Evolutionary conservation across 306 rosid species (phyloP).

Genomic region (Nissolia schottii): DNA sequence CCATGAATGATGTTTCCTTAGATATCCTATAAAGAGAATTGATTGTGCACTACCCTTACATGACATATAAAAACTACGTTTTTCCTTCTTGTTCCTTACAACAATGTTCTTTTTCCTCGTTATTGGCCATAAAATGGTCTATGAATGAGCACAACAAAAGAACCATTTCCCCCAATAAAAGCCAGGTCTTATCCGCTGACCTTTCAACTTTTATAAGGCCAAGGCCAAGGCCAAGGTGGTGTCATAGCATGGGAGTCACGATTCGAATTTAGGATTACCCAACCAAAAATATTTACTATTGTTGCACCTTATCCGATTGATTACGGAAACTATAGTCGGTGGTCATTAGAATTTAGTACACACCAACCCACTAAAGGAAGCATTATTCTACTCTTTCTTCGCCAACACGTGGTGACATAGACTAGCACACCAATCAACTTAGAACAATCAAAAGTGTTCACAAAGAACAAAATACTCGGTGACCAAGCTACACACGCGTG

Average conservation of each 20-base stretch:
- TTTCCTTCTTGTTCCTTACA: background rate
- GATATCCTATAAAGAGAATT: background rate
- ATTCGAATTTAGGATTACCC: constrained; percentile 13
- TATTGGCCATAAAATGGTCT: background rate
- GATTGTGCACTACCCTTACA: background rate
- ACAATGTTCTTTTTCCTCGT: background rate
- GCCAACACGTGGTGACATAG: background rate
- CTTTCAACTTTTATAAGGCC: constrained; percentile 6
- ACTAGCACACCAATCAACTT: constrained; percentile 1
- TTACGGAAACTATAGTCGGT: constrained; percentile 7
- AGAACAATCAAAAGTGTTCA: background rate
- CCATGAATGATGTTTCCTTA: background rate
- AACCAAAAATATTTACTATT: background rate
- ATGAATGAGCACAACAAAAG: background rate
- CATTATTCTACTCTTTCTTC: background rate
- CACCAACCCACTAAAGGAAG: background rate
- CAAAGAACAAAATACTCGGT: background rate
- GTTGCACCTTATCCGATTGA: background rate
- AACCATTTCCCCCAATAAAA: background rate
- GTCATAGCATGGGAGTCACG: background rate
- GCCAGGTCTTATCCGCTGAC: background rate
- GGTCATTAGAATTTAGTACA: background rate
- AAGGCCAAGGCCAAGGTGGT: constrained; percentile 1
- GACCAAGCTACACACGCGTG: background rate
- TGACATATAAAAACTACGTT: background rate